Evolutionary conservation across 805 yeast genomes (phyloP).

Genomic region (Lachancea kluyveri): DNA sequence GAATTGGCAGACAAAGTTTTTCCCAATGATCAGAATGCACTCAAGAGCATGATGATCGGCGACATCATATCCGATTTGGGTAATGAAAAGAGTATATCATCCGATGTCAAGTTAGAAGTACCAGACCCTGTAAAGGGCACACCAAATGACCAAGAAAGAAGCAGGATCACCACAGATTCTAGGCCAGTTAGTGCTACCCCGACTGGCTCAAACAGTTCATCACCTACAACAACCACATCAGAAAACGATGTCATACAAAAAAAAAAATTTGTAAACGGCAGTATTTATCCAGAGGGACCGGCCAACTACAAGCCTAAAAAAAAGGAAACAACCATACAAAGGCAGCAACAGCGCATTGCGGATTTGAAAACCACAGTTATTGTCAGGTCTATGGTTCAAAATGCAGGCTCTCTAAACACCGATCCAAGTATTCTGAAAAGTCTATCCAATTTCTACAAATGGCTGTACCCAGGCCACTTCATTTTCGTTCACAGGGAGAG

Average conservation of each 20-base stretch:
- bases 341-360: conserved; percentile 23
- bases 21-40: conserved; percentile 15
- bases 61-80: conserved; percentile 14
- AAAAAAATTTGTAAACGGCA: conserved; percentile 26
- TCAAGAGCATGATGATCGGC: conserved; percentile 16
- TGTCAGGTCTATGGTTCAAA: conserved; percentile 15
- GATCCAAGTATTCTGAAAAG: conserved; percentile 27
- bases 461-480: conserved; percentile 61
- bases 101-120: not conserved
- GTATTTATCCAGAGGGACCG: conserved; percentile 31
- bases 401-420: conserved; percentile 20
- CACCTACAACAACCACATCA: not conserved
- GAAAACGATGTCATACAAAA: conserved; percentile 8
- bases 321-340: not conserved
- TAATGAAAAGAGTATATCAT: not conserved
- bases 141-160: no score
- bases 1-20: conserved; percentile 18
- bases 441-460: conserved; percentile 43
- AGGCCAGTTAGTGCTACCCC: not conserved
- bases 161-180: no score
- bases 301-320: conserved; percentile 19
- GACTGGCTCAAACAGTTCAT: not conserved
- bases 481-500: conserved; percentile 60
- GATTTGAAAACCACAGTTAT: conserved; percentile 31
- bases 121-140: not conserved